These are phyloP conservation scores for Phytophthora ohioensis DNA, from an alignment of 352 stramenopile species.

Conservation along the genomic window DNA sequence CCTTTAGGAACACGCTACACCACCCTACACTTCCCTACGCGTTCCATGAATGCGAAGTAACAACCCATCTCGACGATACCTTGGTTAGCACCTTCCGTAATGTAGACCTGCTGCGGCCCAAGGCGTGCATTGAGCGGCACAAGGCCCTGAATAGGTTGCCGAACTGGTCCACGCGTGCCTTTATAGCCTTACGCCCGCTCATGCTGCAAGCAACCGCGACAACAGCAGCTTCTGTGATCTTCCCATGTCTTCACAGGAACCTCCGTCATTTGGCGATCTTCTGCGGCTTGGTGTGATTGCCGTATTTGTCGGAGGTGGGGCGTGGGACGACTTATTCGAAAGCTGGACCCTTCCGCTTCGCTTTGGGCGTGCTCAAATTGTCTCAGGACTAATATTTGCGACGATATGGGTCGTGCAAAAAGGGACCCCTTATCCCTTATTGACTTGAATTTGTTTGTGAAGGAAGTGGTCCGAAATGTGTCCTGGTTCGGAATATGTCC, in stretches of 20 bases:
- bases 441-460: constrained; percentile 18
- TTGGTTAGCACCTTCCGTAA: constrained; percentile 11
- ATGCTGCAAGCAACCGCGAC: not conserved
- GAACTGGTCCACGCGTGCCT: constrained; percentile 5
- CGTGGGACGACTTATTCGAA: not conserved
- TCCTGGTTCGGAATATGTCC: constrained; percentile 11
- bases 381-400: not conserved
- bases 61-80: constrained; percentile 2
- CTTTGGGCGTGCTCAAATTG: not conserved
- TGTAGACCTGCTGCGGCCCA: constrained; percentile 5
- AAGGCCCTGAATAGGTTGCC: not conserved
- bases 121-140: constrained; percentile 5
- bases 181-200: constrained; percentile 5
- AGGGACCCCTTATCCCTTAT: constrained; percentile 2
- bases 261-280: not conserved
- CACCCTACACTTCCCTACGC: not conserved
- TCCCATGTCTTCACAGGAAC: not conserved
- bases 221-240: not conserved
- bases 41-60: not conserved
- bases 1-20: not conserved
- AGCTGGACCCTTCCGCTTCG: not conserved
- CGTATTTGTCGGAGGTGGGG: not conserved
- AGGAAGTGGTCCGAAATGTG: not conserved
- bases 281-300: not conserved
- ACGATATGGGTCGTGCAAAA: not conserved